These are phyloP conservation scores for Zymoseptoria pseudotritici DNA, from an alignment of 2,329 filamentous ascomycete genomes.

Conservation along the genomic window DNA sequence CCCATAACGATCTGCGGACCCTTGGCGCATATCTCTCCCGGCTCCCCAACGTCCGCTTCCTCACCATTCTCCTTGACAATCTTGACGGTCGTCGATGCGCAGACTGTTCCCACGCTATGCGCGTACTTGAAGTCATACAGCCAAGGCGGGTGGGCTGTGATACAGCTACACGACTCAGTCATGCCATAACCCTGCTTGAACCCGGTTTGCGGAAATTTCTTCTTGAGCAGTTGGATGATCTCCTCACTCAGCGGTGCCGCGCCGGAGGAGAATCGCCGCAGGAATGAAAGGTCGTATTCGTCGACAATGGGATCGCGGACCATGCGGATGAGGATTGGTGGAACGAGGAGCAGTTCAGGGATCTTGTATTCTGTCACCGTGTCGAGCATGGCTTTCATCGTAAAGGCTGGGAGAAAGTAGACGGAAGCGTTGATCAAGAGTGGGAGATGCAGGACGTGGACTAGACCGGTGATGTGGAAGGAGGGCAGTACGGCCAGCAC, in stretches of 20 bases:
- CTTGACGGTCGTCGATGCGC: slow-evolving; percentile 53
- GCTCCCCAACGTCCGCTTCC: slow-evolving; percentile 46
- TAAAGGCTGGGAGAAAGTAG: slow-evolving; percentile 57
- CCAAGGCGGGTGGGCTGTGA: slow-evolving; percentile 53
- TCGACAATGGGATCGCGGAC: slow-evolving; percentile 49
- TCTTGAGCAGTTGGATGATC: slow-evolving; percentile 49
- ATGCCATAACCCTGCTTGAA: slow-evolving; percentile 37
- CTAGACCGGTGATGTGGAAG: slow-evolving; percentile 58
- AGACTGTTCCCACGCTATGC: slow-evolving; percentile 48
- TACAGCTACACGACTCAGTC: slow-evolving; percentile 58
- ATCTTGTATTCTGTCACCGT: slow-evolving; percentile 48
- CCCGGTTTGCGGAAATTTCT: slow-evolving; percentile 51
- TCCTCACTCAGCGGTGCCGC: slow-evolving; percentile 53
- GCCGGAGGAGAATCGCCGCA: slow-evolving; percentile 52
- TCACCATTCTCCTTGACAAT: slow-evolving; percentile 51
- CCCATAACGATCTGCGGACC: slow-evolving; percentile 48
- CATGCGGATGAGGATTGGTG: slow-evolving; percentile 54
- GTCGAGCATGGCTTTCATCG: slow-evolving; percentile 51
- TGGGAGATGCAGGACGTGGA: slow-evolving; percentile 57
- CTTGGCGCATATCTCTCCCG: slow-evolving; percentile 49
- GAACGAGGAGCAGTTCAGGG: slow-evolving; percentile 51
- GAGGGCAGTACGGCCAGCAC: slow-evolving; percentile 53
- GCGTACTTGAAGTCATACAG: slow-evolving; percentile 53
- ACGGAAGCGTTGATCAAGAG: slow-evolving; percentile 58
- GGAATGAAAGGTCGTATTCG: slow-evolving; percentile 50